phyloP scores from a whole-genome alignment of 2,329 filamentous ascomycete genomes.

The Stachybotrys echinatus region DNA sequence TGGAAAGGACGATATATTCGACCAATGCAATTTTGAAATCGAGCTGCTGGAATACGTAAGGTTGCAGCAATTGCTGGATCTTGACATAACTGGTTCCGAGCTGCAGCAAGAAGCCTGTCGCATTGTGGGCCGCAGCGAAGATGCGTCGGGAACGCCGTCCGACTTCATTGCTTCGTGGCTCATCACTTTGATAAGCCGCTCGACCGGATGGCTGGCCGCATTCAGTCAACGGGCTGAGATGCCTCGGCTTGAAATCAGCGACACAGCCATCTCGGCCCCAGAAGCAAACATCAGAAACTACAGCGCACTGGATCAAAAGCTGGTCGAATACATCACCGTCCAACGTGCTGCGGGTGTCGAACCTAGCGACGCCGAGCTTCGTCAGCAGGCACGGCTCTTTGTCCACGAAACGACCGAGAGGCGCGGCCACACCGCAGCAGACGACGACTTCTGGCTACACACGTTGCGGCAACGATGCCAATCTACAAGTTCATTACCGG shows the following conservation, averaged over 20 bases:
- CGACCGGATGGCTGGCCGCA: slow-evolving; percentile 10
- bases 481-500: neutral
- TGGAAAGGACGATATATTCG: slow-evolving; percentile 21
- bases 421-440: slow-evolving; percentile 12
- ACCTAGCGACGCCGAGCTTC: slow-evolving; percentile 11
- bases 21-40: slow-evolving; percentile 18
- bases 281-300: slow-evolving; percentile 14
- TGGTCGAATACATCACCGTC: slow-evolving; percentile 9
- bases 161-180: slow-evolving; percentile 20
- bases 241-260: neutral
- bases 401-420: slow-evolving; percentile 12
- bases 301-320: slow-evolving; percentile 10
- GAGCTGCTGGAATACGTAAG: slow-evolving; percentile 14
- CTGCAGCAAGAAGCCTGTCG: slow-evolving; percentile 14
- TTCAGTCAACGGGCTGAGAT: slow-evolving; percentile 14
- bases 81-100: slow-evolving; percentile 10
- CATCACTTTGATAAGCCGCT: slow-evolving; percentile 10
- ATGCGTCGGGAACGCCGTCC: slow-evolving; percentile 11
- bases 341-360: slow-evolving; percentile 12
- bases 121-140: slow-evolving; percentile 12
- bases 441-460: slow-evolving; percentile 15
- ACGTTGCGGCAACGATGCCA: slow-evolving; percentile 14
- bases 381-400: slow-evolving; percentile 12
- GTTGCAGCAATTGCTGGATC: slow-evolving; percentile 4
- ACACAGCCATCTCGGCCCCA: neutral